Base-by-base conservation (phyloP, 495 filamentous ascomycete genomes). In the Aspergillus panamensis region DNA sequence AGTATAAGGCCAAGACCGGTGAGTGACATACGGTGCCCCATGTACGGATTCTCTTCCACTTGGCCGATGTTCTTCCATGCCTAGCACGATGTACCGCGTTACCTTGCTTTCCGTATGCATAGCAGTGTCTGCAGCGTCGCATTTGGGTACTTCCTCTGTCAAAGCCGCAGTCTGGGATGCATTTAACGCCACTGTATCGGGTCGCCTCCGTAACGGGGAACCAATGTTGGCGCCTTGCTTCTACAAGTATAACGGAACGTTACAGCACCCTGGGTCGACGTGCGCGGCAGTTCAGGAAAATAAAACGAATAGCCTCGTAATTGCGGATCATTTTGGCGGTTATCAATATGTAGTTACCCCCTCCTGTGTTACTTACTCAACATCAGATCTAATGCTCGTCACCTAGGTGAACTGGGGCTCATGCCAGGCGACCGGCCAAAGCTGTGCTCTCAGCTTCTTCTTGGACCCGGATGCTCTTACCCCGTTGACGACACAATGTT, bases 361-460 rank as follows among this genome's bases (percentile, higher is more conserved):
- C 63, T 67, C 13, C 64, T 66, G 49, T 69, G 64, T 6, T 77
- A 67, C 61, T 68, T 72, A 62, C 67, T 20, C 72, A 76, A 48
- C 68, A 65, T 33, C 69, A 74, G 51, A 69, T 72, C 8, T 39
- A 39, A 51, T 77, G 71, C 54, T 58, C 68, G 20, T 73, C 29
- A 45, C 66, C 51, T 59, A 60, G 59, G 39, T 35, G 12, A 48
- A 59, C 32, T 37, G 56, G 56, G 51, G 32, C 44, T 37, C 55
- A 19, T 57, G 55, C 35, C 55, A 51, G 37, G 8, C 47, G 4
- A 51, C 33, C 8, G 55, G 55, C 1, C 35, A 57, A 29, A 50
- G 55, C n/a, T 57, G 55, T 14, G 17, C 55, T 8, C 40, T 57
- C 33, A 29, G n/a, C 4, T 44, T 39, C 9, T 25, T 30, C 14